A percentile compares a stretch with the other conserved stretches of the same genome.
These are phyloP conservation scores for Clarireedia hainanense DNA, from an alignment of 2,329 filamentous ascomycete genomes.

Conservation along the genomic window DNA sequence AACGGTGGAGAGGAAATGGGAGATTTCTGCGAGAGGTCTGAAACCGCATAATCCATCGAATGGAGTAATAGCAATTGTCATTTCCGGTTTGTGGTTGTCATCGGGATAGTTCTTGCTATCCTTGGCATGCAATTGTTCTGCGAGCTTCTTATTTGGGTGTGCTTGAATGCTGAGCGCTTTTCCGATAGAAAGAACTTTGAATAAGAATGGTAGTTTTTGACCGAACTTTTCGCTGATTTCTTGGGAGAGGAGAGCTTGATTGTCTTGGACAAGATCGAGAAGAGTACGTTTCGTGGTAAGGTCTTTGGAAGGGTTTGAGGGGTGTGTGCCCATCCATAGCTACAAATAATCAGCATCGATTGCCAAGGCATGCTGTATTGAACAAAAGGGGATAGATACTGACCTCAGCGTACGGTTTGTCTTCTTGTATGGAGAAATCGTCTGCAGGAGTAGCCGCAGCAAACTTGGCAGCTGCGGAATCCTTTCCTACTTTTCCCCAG, in stretches of 20 bases:
- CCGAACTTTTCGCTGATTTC: conserved; percentile 69
- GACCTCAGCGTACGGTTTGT: conserved; percentile 93
- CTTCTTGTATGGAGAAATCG: conserved; percentile 69
- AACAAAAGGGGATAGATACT: background rate
- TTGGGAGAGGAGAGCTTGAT: conserved; percentile 70
- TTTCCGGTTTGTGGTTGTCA: conserved; percentile 99
- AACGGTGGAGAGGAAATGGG: conserved; percentile 62
- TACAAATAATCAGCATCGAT: conserved; percentile 38
- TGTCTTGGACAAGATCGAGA: conserved; percentile 80
- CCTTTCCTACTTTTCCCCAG: conserved; percentile 89
- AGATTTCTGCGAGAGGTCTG: conserved; percentile 77
- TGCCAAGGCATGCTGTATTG: conserved; percentile 3
- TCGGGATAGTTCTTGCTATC: conserved; percentile 96
- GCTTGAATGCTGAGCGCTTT: conserved; percentile 97
- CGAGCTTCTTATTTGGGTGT: conserved; percentile 91
- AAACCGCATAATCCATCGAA: conserved; percentile 97
- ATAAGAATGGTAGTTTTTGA: conserved; percentile 83
- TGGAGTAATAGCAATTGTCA: conserved; percentile 94
- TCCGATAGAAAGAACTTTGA: conserved; percentile 94
- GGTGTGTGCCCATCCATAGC: conserved; percentile 99
- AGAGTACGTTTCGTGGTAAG: conserved; percentile 75
- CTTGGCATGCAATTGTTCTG: conserved; percentile 75
- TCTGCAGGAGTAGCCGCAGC: conserved; percentile 74
- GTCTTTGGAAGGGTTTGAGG: conserved; percentile 90
- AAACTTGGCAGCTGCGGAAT: conserved; percentile 83